A percentile compares a stretch with the other conserved stretches of the same genome.
These are phyloP conservation scores for Xylaria multiplex DNA, from an alignment of 2,329 filamentous ascomycete species.

Conservation along the genomic window DNA sequence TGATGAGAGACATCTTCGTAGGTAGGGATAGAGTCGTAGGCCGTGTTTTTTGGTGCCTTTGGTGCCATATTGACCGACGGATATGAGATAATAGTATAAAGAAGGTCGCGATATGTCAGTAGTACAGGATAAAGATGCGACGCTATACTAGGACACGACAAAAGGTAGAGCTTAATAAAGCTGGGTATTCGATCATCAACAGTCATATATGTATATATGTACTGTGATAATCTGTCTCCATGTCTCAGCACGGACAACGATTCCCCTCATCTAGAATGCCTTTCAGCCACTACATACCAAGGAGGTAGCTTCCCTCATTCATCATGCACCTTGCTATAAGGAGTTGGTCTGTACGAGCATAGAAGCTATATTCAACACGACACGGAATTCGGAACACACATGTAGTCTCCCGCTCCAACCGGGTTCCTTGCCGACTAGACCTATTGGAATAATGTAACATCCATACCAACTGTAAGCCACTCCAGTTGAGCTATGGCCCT, in stretches of 20 bases:
- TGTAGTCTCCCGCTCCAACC: slow-evolving; percentile 1
- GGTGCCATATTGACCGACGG: slow-evolving; percentile 18
- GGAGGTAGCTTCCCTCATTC: not conserved
- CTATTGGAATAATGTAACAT: no score
- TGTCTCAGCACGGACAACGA: not conserved
- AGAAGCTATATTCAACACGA: not conserved
- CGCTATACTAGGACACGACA: no score
- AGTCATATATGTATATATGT: no score
- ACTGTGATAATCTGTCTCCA: not conserved
- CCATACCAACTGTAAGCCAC: no score
- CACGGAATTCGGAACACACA: not conserved
- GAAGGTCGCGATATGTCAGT: not conserved
- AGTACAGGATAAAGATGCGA: no score
- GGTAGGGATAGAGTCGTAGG: slow-evolving; percentile 24
- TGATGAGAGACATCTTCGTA: slow-evolving; percentile 45
- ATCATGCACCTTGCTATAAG: not conserved
- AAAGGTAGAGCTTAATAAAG: no score
- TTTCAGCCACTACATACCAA: not conserved
- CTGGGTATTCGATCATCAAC: no score
- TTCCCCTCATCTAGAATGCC: slow-evolving; percentile 5
- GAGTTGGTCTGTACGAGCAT: not conserved
- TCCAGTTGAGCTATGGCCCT: no score
- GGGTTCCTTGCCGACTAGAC: not conserved
- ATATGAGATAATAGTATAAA: not conserved
- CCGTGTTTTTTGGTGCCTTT: slow-evolving; percentile 28